A percentile compares a stretch with the other conserved stretches of the same genome.
Evolutionary conservation across 108 stramenopile genomes (phyloP).

Genomic region (Mediolabrus comicus): DNA sequence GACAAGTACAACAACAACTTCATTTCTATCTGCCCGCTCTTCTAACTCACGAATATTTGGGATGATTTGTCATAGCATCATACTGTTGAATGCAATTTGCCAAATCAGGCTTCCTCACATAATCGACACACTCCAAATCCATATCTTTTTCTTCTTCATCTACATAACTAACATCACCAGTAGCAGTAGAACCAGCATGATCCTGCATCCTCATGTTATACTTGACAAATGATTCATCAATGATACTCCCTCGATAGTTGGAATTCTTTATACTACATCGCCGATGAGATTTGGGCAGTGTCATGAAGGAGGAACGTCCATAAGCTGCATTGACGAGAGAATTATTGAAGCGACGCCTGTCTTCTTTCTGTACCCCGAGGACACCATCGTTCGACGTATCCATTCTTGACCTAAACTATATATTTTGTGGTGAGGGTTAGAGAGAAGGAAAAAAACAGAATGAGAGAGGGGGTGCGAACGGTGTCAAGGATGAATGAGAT

Average conservation of each 20-base stretch:
- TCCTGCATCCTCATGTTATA: slow-evolving; percentile 15
- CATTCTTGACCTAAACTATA: slow-evolving; percentile 4
- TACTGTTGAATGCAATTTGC: slow-evolving; percentile 14
- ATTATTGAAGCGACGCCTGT: no score
- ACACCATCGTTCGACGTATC: slow-evolving; percentile 23
- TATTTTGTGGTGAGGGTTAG: background rate
- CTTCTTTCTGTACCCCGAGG: slow-evolving; percentile 11
- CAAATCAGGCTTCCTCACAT: slow-evolving; percentile 28
- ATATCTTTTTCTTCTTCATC: slow-evolving; percentile 1
- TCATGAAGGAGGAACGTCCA: background rate
- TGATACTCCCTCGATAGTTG: background rate
- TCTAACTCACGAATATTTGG: slow-evolving; percentile 16
- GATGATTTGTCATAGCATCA: slow-evolving; percentile 20
- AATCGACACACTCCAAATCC: slow-evolving; percentile 1
- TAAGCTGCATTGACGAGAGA: background rate
- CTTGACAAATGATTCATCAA: slow-evolving; percentile 9
- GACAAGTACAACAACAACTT: background rate
- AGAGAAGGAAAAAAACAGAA: no score
- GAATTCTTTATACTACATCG: background rate
- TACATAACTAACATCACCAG: background rate
- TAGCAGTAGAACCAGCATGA: background rate
- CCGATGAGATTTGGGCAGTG: background rate
- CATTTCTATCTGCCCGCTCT: background rate
- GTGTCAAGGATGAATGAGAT: background rate
- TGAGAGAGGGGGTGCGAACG: no score